Percentiles rank a stretch among this genome's conserved stretches.
Evolutionary conservation across 208 protist species (phyloP).

Genomic region (Acanthamoeba triangularis): DNA sequence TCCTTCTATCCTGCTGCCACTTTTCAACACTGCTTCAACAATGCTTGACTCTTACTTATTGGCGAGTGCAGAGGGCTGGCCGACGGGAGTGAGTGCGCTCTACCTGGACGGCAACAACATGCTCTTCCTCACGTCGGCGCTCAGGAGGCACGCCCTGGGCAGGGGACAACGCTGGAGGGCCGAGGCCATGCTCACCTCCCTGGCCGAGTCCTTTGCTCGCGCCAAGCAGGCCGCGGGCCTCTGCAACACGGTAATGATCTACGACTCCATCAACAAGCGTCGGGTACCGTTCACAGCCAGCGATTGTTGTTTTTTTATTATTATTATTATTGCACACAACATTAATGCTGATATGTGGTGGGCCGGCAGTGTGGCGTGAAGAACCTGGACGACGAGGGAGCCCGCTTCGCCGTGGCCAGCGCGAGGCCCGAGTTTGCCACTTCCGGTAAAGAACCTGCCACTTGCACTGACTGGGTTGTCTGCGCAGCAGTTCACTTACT

Average conservation of each 20-base stretch:
- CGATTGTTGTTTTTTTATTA: background rate
- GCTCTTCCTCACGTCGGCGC: constrained; percentile 41
- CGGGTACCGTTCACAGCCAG: background rate
- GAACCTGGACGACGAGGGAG: background rate
- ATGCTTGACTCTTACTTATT: background rate
- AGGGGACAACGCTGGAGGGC: constrained; percentile 1
- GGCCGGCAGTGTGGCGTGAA: background rate
- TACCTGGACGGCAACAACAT: constrained; percentile 70
- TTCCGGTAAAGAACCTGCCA: background rate
- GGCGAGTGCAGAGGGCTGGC: background rate
- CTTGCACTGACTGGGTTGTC: background rate
- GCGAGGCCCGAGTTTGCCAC: constrained; percentile 6
- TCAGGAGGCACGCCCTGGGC: constrained; percentile 29
- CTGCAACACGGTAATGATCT: background rate
- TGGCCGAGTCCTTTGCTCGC: constrained; percentile 7
- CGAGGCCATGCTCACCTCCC: background rate
- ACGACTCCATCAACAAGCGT: background rate
- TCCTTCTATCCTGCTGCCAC: too few species aligned
- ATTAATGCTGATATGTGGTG: background rate
- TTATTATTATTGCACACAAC: background rate
- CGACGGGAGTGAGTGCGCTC: background rate
- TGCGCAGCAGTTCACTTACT: background rate
- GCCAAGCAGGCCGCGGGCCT: background rate
- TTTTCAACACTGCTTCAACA: background rate
- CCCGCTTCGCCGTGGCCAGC: background rate